Base-by-base conservation (phyloP, 108 stramenopile species). In the Cyclotella cryptica region DNA sequence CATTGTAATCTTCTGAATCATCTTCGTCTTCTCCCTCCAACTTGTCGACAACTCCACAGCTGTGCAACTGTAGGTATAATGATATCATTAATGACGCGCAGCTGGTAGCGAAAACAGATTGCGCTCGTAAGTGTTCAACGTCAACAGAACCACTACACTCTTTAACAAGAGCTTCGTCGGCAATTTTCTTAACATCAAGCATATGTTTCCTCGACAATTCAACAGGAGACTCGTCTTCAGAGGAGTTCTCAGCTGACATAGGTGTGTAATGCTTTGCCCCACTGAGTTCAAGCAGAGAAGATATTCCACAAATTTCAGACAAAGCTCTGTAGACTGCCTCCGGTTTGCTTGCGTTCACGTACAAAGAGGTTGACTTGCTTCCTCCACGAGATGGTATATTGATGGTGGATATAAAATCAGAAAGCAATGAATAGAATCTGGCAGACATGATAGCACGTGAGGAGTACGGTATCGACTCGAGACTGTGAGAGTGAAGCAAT, bases 341-440 rank as follows among this genome's bases (percentile, higher is more conserved):
- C 7, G 80, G 73, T 65, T 57, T 69, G 58, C 54, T 59, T 42
- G 41, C 72, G 54, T 86, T 71, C 26, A 71, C 54, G 43, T 58
- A 64, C 28, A 60, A 53, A 53, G 22, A 49, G 10, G 44, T 72
- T 9, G 57, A 40, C 52, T 51, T 45, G 41, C 66, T 81, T 46
- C 44, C 40, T 57, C 58, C 53, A n/a, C 66, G 71, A 43, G 51
- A 66, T 35, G 49, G 71, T 40, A 59, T 41, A 30, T 79, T 69
- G 39, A 83, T 49, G 1, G 44, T 67, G 15, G 72, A 63, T 55
- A 47, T 51, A n/a, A 74, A 80, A 30, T 93, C 93, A 11, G 90
- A 78, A 13, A 92, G 62, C 30, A 91, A 71, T 3, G 90, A 91
- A 78, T 84, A 95, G 69, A 89, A 95, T 47, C 90, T 82, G 17